Percentiles rank a stretch among this genome's conserved stretches.
These are phyloP conservation scores for Trichophaea hybrida DNA, from an alignment of 2,329 filamentous ascomycete genomes.

Conservation along the genomic window DNA sequence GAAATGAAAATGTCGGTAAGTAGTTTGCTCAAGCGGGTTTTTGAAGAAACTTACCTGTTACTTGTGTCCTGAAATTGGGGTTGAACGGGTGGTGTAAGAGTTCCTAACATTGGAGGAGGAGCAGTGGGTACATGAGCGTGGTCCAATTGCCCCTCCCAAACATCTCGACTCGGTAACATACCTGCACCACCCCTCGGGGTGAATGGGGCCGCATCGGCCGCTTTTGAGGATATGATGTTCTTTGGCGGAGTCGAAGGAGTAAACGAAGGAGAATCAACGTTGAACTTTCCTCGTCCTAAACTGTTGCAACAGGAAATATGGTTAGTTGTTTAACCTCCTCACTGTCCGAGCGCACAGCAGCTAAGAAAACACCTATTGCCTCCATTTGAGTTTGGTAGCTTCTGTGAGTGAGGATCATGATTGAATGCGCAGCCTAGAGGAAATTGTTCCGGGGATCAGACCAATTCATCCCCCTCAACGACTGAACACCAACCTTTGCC, in stretches of 20 bases:
- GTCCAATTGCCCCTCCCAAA: slow-evolving; percentile 17
- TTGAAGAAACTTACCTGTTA: slow-evolving; percentile 6
- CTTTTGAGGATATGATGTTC: slow-evolving; percentile 71
- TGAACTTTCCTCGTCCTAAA: slow-evolving; percentile 48
- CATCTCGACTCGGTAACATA: slow-evolving; percentile 25
- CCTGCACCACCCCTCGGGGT: slow-evolving; percentile 49
- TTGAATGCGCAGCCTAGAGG: slow-evolving; percentile 61
- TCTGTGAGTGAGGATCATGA: slow-evolving; percentile 45
- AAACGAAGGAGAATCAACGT: slow-evolving; percentile 92
- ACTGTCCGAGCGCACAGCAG: slow-evolving; percentile 24
- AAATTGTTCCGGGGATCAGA: background rate
- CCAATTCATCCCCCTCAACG: background rate
- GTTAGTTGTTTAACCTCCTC: background rate
- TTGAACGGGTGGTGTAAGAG: slow-evolving; percentile 16
- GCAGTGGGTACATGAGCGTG: slow-evolving; percentile 6
- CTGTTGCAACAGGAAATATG: background rate
- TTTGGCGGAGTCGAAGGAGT: slow-evolving; percentile 53
- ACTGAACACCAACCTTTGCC: slow-evolving; percentile 47
- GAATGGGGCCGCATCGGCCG: slow-evolving; percentile 76
- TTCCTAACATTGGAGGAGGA: slow-evolving; percentile 11
- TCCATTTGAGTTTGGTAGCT: slow-evolving; percentile 19
- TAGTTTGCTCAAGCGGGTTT: background rate
- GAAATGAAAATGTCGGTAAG: background rate
- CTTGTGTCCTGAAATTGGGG: slow-evolving; percentile 21
- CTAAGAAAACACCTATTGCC: slow-evolving; percentile 5